Evolutionary conservation across 2,329 filamentous ascomycete genomes (phyloP).

Genomic region (Ceratocystis cubensis): DNA sequence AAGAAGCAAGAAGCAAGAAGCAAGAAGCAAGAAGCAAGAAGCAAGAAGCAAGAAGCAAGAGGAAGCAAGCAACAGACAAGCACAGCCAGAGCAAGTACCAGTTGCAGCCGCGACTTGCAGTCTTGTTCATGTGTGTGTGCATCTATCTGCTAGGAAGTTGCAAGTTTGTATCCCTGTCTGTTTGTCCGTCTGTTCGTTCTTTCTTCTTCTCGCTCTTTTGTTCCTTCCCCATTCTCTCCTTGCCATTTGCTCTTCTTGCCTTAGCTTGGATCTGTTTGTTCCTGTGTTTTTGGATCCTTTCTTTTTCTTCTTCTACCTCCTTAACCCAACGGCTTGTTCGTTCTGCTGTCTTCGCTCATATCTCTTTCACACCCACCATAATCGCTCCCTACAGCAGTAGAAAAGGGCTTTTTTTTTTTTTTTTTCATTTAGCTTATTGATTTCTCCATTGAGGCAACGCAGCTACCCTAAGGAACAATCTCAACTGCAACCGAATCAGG

Average conservation of each 20-base stretch:
- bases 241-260: background rate
- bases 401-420: no score
- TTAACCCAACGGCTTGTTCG: background rate
- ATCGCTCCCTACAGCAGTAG: no score
- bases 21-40: no score
- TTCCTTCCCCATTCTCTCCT: background rate
- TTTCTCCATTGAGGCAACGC: no score
- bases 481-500: background rate
- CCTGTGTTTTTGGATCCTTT: constrained; percentile 5
- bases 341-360: background rate
- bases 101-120: no score
- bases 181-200: background rate
- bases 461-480: background rate
- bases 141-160: background rate
- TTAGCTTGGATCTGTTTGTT: background rate
- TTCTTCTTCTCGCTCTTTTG: constrained; percentile 6
- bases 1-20: no score
- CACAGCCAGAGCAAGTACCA: no score
- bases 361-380: background rate
- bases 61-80: no score
- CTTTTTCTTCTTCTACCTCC: background rate
- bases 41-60: no score
- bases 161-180: background rate
- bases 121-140: background rate
- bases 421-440: no score